Evolutionary conservation across 306 rosid species (phyloP).

Genomic region (Amphicarpaea edgeworthii): DNA sequence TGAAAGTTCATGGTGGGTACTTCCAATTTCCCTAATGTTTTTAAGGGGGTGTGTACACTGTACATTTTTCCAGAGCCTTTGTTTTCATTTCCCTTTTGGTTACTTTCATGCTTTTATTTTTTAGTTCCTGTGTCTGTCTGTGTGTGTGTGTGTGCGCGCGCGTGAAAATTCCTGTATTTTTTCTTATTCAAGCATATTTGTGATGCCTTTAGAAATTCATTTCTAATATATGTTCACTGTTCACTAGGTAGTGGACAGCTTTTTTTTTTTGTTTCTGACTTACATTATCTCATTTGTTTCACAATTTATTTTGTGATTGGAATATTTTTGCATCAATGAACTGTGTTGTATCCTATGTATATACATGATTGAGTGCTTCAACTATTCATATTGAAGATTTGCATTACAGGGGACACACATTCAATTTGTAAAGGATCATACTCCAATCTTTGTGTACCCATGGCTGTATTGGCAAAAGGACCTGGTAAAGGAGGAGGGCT

Average conservation of each 20-base stretch:
- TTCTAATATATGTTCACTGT: conserved; percentile 4
- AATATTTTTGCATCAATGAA: background rate
- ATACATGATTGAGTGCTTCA: conserved; percentile 20
- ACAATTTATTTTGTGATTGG: background rate
- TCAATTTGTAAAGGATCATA: conserved; percentile 64
- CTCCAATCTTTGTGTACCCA: conserved; percentile 57
- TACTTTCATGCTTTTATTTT: background rate
- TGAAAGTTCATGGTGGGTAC: conserved; percentile 2
- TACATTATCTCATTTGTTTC: conserved; percentile 20
- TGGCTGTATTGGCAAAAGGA: conserved; percentile 55
- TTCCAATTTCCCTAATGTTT: conserved; percentile 3
- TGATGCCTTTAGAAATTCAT: background rate
- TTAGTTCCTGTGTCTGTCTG: too few relatives aligned
- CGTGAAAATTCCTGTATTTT: background rate
- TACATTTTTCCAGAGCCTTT: background rate
- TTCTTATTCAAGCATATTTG: conserved; percentile 1
- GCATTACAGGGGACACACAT: conserved; percentile 64
- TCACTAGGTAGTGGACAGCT: background rate
- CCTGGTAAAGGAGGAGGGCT: conserved; percentile 73
- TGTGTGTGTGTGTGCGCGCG: too few relatives aligned
- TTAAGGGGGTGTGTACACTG: background rate
- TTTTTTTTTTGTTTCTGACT: conserved; percentile 23
- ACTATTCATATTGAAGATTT: conserved; percentile 33
- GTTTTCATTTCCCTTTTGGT: background rate
- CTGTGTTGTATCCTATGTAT: conserved; percentile 23